A percentile compares a stretch with the other conserved stretches of the same genome.
Conservation (phyloP, 148 eudicot genomes). For the Camellia sinensis region DNA sequence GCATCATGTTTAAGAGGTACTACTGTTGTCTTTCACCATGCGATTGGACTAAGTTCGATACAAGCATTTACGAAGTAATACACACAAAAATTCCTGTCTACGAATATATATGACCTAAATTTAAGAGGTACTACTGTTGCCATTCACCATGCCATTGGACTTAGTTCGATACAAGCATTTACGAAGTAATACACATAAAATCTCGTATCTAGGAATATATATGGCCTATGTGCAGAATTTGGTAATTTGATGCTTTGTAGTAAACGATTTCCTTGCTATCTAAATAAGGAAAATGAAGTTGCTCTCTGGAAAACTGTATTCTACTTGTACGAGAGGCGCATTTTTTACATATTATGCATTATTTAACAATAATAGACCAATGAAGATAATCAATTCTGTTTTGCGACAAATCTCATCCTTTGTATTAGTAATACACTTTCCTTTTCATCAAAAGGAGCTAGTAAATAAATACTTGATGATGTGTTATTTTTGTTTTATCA, state of each 20-base stretch:
- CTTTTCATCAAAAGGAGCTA: neutral
- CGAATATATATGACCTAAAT: too few species aligned
- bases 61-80: neutral
- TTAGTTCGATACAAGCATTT: neutral
- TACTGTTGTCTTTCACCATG: neutral
- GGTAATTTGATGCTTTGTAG: neutral
- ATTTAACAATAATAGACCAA: neutral
- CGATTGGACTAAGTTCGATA: neutral
- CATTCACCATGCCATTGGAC: neutral
- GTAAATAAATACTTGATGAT: neutral
- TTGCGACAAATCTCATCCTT: neutral
- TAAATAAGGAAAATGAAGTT: neutral
- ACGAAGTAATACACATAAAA: neutral
- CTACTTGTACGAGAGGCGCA: neutral
- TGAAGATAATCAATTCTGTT: neutral
- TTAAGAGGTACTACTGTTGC: neutral
- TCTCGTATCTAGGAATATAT: neutral
- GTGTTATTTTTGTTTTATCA: neutral
- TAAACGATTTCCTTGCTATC: constrained; percentile 2
- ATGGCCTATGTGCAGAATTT: neutral
- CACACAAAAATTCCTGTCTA: neutral
- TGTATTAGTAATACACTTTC: neutral
- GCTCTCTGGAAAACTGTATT: neutral
- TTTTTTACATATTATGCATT: neutral
- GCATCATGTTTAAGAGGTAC: constrained; percentile 86